These are phyloP conservation scores for Barnettozyma populi DNA, from an alignment of 805 yeast genomes.

Conservation along the genomic window DNA sequence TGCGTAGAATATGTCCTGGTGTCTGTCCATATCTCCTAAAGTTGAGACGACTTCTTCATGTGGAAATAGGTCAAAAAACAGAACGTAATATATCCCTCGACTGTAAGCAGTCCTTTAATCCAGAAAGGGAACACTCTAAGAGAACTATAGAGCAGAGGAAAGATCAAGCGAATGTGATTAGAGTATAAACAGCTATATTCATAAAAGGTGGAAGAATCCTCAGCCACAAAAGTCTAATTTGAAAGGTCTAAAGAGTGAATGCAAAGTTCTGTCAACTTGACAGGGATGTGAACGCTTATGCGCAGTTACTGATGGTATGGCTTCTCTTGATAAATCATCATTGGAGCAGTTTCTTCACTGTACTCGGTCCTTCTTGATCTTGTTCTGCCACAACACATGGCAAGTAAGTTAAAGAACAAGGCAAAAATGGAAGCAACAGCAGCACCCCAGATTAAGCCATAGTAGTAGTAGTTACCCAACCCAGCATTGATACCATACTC, in stretches of 20 bases:
- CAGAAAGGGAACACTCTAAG: too few species aligned
- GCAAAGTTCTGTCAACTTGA: neutral
- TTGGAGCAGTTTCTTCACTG: constrained; percentile 11
- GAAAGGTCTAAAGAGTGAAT: neutral
- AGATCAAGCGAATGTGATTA: neutral
- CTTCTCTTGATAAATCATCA: constrained; percentile 20
- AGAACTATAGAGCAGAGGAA: neutral
- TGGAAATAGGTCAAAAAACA: too few species aligned
- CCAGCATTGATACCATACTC: constrained; percentile 51
- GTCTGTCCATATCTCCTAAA: too few species aligned
- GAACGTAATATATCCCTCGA: too few species aligned
- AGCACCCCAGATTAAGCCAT: constrained; percentile 63
- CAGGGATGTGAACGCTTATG: too few species aligned
- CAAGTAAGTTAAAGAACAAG: constrained; percentile 27
- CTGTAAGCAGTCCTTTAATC: too few species aligned
- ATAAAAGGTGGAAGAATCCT: neutral
- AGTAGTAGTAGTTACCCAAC: constrained; percentile 41
- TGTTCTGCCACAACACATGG: constrained; percentile 38
- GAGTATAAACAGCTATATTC: neutral
- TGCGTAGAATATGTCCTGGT: too few species aligned
- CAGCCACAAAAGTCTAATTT: neutral
- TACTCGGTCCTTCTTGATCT: neutral
- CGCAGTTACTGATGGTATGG: neutral
- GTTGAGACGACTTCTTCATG: too few species aligned
- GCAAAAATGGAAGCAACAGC: constrained; percentile 42